Evolutionary conservation across 768 basidiomycete species (phyloP).

Genomic region (Pilatotrama ljubarskyi): DNA sequence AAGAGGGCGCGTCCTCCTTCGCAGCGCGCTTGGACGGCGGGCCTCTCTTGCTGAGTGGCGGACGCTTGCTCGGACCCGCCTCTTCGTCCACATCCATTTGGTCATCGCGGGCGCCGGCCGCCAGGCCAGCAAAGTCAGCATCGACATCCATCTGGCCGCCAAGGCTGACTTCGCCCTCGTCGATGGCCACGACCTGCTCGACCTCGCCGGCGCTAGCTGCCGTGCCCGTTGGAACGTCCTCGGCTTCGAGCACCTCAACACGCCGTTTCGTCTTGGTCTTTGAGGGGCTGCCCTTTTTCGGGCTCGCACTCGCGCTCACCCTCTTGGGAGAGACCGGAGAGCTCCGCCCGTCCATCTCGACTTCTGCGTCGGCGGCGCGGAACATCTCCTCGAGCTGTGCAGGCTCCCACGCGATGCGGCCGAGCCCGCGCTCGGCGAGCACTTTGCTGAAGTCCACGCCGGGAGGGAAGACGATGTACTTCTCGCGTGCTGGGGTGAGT

Average conservation of each 20-base stretch:
- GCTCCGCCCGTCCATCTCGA: background rate
- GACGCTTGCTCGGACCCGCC: constrained; percentile 8
- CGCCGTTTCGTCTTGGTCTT: background rate
- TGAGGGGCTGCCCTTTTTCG: constrained; percentile 7
- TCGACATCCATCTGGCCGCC: constrained; percentile 18
- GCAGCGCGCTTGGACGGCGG: constrained; percentile 1
- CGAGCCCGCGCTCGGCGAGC: constrained; percentile 35
- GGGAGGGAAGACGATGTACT: constrained; percentile 68
- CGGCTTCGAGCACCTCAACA: constrained; percentile 13
- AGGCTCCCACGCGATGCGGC: constrained; percentile 27
- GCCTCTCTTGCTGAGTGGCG: constrained; percentile 1
- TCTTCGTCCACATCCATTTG: constrained; percentile 27
- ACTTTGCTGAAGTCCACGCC: constrained; percentile 62
- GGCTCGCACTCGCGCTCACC: constrained; percentile 11
- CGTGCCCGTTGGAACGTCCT: constrained; percentile 20
- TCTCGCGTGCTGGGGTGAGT: constrained; percentile 60
- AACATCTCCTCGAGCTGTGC: constrained; percentile 34
- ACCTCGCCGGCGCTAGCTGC: constrained; percentile 29
- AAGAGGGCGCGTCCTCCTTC: background rate
- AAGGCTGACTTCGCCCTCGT: constrained; percentile 19
- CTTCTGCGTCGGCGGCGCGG: constrained; percentile 28
- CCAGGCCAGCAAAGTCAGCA: constrained; percentile 13
- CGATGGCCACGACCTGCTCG: constrained; percentile 26
- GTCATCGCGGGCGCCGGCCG: constrained; percentile 12
- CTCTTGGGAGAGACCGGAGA: constrained; percentile 3